These are phyloP conservation scores for Cyberlindnera xylosilytica DNA, from an alignment of 805 yeast genomes.

Conservation along the genomic window DNA sequence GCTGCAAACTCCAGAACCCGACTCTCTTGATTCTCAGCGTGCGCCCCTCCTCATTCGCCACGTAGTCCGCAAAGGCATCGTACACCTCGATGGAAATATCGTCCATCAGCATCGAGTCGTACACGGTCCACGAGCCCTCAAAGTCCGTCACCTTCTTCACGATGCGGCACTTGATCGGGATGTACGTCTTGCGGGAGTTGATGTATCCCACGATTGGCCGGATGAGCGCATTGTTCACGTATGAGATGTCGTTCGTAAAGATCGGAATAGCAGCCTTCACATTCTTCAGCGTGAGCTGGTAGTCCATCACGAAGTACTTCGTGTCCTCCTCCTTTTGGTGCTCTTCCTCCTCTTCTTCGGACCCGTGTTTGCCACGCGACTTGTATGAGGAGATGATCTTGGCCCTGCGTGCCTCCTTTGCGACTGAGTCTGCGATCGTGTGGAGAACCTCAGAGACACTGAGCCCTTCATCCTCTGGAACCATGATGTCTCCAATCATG, in stretches of 20 bases:
- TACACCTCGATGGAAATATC: slow-evolving; percentile 87
- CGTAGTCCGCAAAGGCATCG: slow-evolving; percentile 85
- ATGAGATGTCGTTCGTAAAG: slow-evolving; percentile 83
- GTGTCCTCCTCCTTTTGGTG: slow-evolving; percentile 31
- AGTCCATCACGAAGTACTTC: slow-evolving; percentile 70
- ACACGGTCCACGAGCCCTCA: slow-evolving; percentile 95
- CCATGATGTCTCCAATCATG: slow-evolving; percentile 85
- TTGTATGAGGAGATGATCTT: slow-evolving; percentile 21
- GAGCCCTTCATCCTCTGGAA: slow-evolving; percentile 62
- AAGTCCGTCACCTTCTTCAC: slow-evolving; percentile 79
- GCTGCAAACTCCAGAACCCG: slow-evolving; percentile 90
- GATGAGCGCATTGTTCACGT: slow-evolving; percentile 85
- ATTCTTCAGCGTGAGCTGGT: slow-evolving; percentile 75
- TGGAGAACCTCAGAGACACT: slow-evolving; percentile 46
- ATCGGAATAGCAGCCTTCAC: slow-evolving; percentile 89
- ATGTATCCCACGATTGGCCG: slow-evolving; percentile 95
- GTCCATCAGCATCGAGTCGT: slow-evolving; percentile 87
- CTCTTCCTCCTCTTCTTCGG: slow-evolving; percentile 14
- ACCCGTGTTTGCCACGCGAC: not conserved
- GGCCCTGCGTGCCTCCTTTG: slow-evolving; percentile 45
- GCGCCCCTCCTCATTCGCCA: slow-evolving; percentile 80
- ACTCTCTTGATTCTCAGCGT: slow-evolving; percentile 72
- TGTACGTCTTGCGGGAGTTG: slow-evolving; percentile 83
- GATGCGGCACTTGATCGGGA: slow-evolving; percentile 81
- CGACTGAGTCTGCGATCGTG: slow-evolving; percentile 43